Evolutionary conservation across 352 stramenopile species (phyloP), one percentile per base, ranked within the genome.

Genomic region (Aphanomyces astaci): DNA sequence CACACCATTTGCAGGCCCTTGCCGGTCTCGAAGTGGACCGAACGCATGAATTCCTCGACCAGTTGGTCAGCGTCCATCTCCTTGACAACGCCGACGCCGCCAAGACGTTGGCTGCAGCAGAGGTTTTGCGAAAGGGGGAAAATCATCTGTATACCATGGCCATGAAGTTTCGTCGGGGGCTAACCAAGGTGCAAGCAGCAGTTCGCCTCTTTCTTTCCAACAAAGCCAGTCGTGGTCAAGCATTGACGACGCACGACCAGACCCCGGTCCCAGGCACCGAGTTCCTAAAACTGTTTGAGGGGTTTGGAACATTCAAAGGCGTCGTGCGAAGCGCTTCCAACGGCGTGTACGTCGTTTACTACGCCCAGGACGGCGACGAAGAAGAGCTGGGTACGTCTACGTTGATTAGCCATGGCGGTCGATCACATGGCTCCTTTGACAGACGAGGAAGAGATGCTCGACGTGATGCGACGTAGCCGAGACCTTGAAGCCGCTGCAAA

Each of bases 371-470:
- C 25, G 51, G 73, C 0, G 72, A 81, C 19, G 81, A 86, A 70
- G 85, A 93, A 33, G 76, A 89, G 76, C 78, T 90, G 19, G 82
- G 81, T 92, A 73, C 59, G 78, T n/a, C n/a, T n/a, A n/a, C n/a
- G n/a, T n/a, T n/a, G n/a, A n/a, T n/a, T n/a, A n/a, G n/a, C n/a
- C n/a, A n/a, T n/a, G n/a, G n/a, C n/a, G 36, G 36, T 43, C 36
- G 36, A 43, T 43, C 36, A 15, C n/a, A n/a, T n/a, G n/a, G n/a
- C n/a, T n/a, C n/a, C n/a, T n/a, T n/a, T n/a, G n/a, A n/a, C n/a
- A 60, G 57, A 66, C n/a, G n/a, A 66, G 45, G 40, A 68, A 11
- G 65, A 70, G 24, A 59, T 71, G 24, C 33, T 67, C 19, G 31
- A 27, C 4, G 48, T 62, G 43, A 15, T 62, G 7, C 10, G 7